These are phyloP conservation scores for Urtica urens DNA, from an alignment of 306 rosid species.

Conservation along the genomic window DNA sequence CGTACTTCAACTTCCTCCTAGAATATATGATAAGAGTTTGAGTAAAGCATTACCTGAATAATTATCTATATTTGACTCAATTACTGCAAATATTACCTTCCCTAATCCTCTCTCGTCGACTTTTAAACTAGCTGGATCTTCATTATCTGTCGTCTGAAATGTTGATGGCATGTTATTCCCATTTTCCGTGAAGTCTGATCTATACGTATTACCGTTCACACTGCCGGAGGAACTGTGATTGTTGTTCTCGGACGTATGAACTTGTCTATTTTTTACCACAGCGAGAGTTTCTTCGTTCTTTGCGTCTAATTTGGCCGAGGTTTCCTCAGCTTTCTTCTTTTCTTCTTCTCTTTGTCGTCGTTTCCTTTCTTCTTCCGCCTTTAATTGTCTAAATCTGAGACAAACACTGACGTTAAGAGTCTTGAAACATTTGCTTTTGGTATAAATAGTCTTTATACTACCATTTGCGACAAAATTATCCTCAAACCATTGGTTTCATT, in stretches of 20 bases:
- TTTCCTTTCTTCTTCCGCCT: constrained; percentile 71
- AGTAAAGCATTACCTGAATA: not conserved
- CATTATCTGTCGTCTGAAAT: constrained; percentile 25
- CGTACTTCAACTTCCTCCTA: constrained; percentile 55
- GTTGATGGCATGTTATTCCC: constrained; percentile 22
- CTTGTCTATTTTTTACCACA: constrained; percentile 24
- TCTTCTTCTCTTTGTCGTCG: constrained; percentile 67
- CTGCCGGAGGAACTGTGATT: constrained; percentile 25
- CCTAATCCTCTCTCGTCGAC: constrained; percentile 22
- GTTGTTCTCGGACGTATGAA: constrained; percentile 22
- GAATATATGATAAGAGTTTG: constrained; percentile 6
- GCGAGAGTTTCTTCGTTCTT: constrained; percentile 24
- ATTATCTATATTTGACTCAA: not conserved
- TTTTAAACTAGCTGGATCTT: constrained; percentile 23
- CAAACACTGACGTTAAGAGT: constrained; percentile 15
- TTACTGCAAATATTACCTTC: constrained; percentile 30
- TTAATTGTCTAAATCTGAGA: constrained; percentile 68
- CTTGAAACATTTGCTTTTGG: not conserved
- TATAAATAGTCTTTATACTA: too few species aligned
- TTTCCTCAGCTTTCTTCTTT: constrained; percentile 47
- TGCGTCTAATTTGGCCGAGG: constrained; percentile 31
- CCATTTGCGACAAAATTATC: too few species aligned
- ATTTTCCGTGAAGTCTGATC: constrained; percentile 31
- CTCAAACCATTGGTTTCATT: too few species aligned
- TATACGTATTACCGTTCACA: constrained; percentile 44